Conservation (phyloP, 2,329 filamentous ascomycete genomes). For the Botrytis elliptica region DNA sequence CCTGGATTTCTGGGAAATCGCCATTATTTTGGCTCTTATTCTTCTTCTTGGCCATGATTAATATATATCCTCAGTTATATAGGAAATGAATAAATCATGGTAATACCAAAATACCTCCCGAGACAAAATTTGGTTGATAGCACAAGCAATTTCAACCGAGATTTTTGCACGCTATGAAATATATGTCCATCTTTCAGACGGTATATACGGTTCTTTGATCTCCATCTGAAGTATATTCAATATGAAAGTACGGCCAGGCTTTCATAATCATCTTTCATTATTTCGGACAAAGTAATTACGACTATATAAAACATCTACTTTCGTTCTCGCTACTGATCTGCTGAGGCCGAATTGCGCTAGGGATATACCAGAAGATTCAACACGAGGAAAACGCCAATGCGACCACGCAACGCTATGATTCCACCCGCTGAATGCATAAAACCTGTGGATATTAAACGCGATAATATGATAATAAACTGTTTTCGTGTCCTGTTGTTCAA, state of each 20-base stretch:
- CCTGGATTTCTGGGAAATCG: slow-evolving; percentile 32
- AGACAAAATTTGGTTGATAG: slow-evolving; percentile 22
- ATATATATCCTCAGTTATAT: slow-evolving; percentile 10
- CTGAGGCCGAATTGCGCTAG: slow-evolving; percentile 19
- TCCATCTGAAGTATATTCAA: background rate
- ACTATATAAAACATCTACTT: slow-evolving; percentile 20
- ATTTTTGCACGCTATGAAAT: slow-evolving; percentile 22
- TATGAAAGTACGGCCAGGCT: background rate
- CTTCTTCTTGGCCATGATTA: slow-evolving; percentile 49
- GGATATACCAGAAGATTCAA: slow-evolving; percentile 24
- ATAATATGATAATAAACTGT: slow-evolving; percentile 17
- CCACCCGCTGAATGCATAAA: slow-evolving; percentile 22
- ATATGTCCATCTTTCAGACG: slow-evolving; percentile 6
- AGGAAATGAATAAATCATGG: slow-evolving; percentile 16
- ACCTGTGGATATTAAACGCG: slow-evolving; percentile 19
- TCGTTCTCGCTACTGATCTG: slow-evolving; percentile 16
- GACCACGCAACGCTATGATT: slow-evolving; percentile 23
- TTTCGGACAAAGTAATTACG: slow-evolving; percentile 19
- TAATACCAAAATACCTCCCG: slow-evolving; percentile 15
- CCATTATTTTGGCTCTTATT: slow-evolving; percentile 43
- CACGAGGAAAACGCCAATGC: slow-evolving; percentile 20
- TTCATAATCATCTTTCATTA: slow-evolving; percentile 15
- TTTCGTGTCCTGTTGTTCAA: slow-evolving; percentile 23
- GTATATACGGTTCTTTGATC: background rate
- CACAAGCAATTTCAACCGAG: slow-evolving; percentile 23